Percentiles rank a stretch among this genome's conserved stretches.
These are phyloP conservation scores for Cornus controversa DNA, from an alignment of 148 eudicot species.

Conservation along the genomic window DNA sequence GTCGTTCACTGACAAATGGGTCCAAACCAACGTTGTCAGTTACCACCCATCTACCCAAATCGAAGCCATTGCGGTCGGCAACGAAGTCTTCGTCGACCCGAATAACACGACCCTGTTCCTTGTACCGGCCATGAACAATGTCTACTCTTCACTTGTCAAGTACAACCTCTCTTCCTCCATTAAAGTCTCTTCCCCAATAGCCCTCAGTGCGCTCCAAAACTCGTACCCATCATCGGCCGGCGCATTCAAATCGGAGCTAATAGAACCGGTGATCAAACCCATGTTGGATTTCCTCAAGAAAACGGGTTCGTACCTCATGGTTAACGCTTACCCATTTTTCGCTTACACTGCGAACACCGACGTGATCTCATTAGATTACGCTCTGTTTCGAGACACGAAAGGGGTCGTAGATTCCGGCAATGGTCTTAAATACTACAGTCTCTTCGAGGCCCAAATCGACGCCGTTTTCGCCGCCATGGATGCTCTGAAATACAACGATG, in stretches of 20 bases:
- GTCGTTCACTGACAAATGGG: conserved; percentile 73
- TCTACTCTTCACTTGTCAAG: conserved; percentile 39
- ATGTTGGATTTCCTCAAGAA: conserved; percentile 52
- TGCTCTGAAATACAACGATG: conserved; percentile 31
- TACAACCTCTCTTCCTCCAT: conserved; percentile 24
- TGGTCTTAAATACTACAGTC: conserved; percentile 51
- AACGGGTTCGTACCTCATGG: conserved; percentile 67
- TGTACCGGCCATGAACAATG: conserved; percentile 72
- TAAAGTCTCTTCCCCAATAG: conserved; percentile 65
- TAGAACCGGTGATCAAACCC: conserved; percentile 60
- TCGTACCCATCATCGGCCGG: conserved; percentile 86
- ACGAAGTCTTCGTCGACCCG: conserved; percentile 73
- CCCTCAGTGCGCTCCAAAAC: conserved; percentile 43
- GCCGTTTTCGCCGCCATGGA: conserved; percentile 75
- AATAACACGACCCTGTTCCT: conserved; percentile 43
- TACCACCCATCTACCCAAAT: conserved; percentile 41
- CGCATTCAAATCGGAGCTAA: conserved; percentile 58
- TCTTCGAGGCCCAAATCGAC: conserved; percentile 83
- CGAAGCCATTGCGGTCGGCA: conserved; percentile 76
- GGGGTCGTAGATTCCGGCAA: conserved; percentile 55
- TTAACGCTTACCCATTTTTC: conserved; percentile 80
- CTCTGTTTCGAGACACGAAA: conserved; percentile 45
- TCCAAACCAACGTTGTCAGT: conserved; percentile 48
- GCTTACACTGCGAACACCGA: conserved; percentile 65
- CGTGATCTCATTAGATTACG: conserved; percentile 64